phyloP scores from a whole-genome alignment of 2,329 filamentous ascomycete genomes.

The Microcyclospora pomicola region DNA sequence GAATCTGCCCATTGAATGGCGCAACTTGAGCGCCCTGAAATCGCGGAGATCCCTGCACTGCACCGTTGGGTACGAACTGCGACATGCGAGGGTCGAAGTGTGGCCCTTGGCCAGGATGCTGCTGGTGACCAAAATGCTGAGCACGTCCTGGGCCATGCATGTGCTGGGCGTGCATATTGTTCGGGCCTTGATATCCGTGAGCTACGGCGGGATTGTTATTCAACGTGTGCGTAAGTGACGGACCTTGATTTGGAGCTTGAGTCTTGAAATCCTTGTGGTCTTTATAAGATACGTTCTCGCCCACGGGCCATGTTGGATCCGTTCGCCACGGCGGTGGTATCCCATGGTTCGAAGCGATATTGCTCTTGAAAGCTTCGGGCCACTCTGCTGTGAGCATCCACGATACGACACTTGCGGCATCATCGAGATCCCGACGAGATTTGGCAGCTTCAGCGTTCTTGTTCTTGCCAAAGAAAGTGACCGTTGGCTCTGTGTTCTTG shows the following conservation, averaged over 20 bases:
- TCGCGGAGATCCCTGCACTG: slow-evolving; percentile 67
- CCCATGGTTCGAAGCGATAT: slow-evolving; percentile 66
- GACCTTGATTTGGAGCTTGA: slow-evolving; percentile 40
- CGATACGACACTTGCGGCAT: slow-evolving; percentile 48
- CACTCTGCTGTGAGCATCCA: slow-evolving; percentile 51
- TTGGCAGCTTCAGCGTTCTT: slow-evolving; percentile 4
- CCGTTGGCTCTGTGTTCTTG: slow-evolving; percentile 4
- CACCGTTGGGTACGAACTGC: slow-evolving; percentile 61
- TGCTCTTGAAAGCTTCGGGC: slow-evolving; percentile 34
- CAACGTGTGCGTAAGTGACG: slow-evolving; percentile 49
- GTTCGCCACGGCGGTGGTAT: slow-evolving; percentile 76
- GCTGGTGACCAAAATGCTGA: slow-evolving; percentile 36
- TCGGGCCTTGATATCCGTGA: slow-evolving; percentile 72
- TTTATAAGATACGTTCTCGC: slow-evolving; percentile 63
- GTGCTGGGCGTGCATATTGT: slow-evolving; percentile 65
- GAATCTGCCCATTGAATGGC: slow-evolving; percentile 37
- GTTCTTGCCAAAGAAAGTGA: slow-evolving; percentile 16
- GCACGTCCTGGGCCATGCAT: slow-evolving; percentile 59
- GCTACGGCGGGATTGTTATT: slow-evolving; percentile 53
- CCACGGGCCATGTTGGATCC: slow-evolving; percentile 68
- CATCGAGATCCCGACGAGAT: slow-evolving; percentile 32
- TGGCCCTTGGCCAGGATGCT: slow-evolving; percentile 42
- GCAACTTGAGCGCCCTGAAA: slow-evolving; percentile 44
- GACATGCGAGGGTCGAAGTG: slow-evolving; percentile 78
- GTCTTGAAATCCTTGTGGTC: slow-evolving; percentile 60